Percentiles rank a stretch among this genome's conserved stretches.
Conservation (phyloP, 2,329 filamentous ascomycete genomes). For the Fusarium sulawesiense region DNA sequence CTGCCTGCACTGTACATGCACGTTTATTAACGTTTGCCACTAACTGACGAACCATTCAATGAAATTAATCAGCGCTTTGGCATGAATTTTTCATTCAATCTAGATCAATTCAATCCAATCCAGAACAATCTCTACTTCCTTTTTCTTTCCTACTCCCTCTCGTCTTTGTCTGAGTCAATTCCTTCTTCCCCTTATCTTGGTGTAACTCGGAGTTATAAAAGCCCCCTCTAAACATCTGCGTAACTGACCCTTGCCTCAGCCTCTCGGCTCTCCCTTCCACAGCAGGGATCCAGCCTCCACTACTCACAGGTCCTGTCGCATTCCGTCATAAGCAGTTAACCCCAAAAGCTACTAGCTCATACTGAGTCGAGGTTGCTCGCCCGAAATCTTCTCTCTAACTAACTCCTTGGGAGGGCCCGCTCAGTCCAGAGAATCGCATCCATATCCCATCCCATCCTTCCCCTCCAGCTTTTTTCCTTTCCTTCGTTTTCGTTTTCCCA, state of each 20-base stretch:
- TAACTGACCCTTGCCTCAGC: slow-evolving; percentile 1
- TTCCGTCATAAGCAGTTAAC: slow-evolving; percentile 39
- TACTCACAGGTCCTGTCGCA: slow-evolving; percentile 13
- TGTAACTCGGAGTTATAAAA: not conserved
- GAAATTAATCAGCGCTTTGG: slow-evolving; percentile 31
- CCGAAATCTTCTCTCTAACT: slow-evolving; percentile 1
- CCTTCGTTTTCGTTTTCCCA: not conserved
- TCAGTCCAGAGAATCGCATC: not conserved
- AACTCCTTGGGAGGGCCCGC: not conserved
- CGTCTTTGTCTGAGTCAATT: not conserved
- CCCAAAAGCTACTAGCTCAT: not conserved
- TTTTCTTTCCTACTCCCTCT: not conserved
- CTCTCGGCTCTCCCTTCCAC: slow-evolving; percentile 1
- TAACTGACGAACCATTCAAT: not conserved
- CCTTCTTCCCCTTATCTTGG: not conserved
- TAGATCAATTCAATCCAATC: not conserved
- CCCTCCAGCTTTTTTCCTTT: not conserved
- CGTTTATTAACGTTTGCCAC: slow-evolving; percentile 27
- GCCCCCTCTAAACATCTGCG: slow-evolving; percentile 3
- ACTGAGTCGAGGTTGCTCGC: not conserved
- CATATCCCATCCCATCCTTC: not conserved
- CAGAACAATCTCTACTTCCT: not conserved
- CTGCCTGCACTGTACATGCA: not conserved
- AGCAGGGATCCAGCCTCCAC: slow-evolving; percentile 16
- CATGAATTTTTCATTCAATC: not conserved